Evolutionary conservation across 2,329 filamentous ascomycete genomes (phyloP), one percentile per base, ranked within the genome.

Genomic region (Hirsutella minnesotensis): DNA sequence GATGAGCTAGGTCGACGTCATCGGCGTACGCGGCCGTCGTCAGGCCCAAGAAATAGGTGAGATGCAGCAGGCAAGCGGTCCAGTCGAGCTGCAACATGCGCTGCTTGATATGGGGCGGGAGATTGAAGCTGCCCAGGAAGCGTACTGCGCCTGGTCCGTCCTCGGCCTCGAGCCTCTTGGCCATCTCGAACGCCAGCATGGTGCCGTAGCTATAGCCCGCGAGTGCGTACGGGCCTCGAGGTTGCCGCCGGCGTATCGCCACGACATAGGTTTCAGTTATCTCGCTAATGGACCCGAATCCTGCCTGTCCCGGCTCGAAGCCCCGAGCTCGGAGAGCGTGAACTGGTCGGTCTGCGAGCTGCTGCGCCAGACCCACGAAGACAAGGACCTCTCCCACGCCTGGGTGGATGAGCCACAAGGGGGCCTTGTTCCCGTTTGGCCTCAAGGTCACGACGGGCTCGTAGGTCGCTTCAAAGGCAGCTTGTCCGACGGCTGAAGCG

Each of bases 171-270:
- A 75, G 59, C 2, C 47, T 27, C 53, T 75, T 75, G 12, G 62
- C 57, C 0, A 69, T 52, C 50, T 75, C 72, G 44, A 74, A 77
- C 0, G 69, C 67, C 0, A 75, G 44, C 52, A 71, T 71, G 0
- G 59, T 48, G 2, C 73, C 72, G 49, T 67, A 74, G 5, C 60
- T 67, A 49, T 75, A 76, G 1, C 73, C 72, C 0, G 67, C 66
- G 1, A 77, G 51, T 0, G 67, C 67, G 47, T 77, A 77, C 4
- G 38, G 38, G 5, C 38, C 38, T 0, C 53, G 13, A 0, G 71
- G 69, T 44, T 77, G 72, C 1, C 44, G 45, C 4, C 43, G 20
- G n/a, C 60, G 59, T 31, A 39, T 20, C 7, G 38, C 24, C 2
- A 15, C n/a, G 9, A 19, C 5, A 22, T 39, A 39, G 3, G 24